Evolutionary conservation across 1,284 basidiomycete genomes (phyloP).

Genomic region (Abortiporus biennis): DNA sequence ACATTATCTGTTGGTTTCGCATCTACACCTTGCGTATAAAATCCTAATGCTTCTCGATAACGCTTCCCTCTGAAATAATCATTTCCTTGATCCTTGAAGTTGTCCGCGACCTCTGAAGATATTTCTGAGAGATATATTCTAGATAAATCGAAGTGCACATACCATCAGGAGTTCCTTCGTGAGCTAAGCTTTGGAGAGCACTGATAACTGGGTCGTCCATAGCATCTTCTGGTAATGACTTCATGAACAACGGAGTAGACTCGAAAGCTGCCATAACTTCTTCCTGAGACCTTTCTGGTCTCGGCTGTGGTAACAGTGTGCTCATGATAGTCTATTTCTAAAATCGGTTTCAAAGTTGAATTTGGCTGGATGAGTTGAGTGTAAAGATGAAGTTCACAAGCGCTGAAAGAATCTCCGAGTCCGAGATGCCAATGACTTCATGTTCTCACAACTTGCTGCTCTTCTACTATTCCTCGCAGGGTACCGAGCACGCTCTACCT

Average conservation of each 20-base stretch:
- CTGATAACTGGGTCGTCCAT: slow-evolving; percentile 63
- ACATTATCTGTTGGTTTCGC: slow-evolving; percentile 64
- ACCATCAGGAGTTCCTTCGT: slow-evolving; percentile 95
- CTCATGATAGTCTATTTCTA: too few relatives aligned
- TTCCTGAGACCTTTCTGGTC: slow-evolving; percentile 32
- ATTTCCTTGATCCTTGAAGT: slow-evolving; percentile 95
- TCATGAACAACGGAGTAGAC: slow-evolving; percentile 87
- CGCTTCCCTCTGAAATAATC: slow-evolving; percentile 88
- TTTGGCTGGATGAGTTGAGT: too few relatives aligned
- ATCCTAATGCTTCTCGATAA: slow-evolving; percentile 81
- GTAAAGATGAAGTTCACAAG: too few relatives aligned
- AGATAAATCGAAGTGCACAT: slow-evolving; percentile 27
- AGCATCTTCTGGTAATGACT: slow-evolving; percentile 69
- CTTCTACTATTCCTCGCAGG: too few relatives aligned
- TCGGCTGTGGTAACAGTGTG: slow-evolving; percentile 18
- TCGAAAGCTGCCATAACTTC: slow-evolving; percentile 50
- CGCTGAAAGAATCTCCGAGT: too few relatives aligned
- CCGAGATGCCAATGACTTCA: too few relatives aligned
- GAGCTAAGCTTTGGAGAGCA: slow-evolving; percentile 80
- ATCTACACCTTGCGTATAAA: slow-evolving; percentile 89
- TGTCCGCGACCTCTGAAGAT: slow-evolving; percentile 75
- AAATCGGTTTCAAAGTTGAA: too few relatives aligned
- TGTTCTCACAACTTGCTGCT: too few relatives aligned
- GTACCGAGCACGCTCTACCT: too few relatives aligned
- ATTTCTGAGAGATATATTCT: neutral